These are phyloP conservation scores for Nymphaea thermarum DNA, from an alignment of 164 flowering plant species.

Conservation along the genomic window DNA sequence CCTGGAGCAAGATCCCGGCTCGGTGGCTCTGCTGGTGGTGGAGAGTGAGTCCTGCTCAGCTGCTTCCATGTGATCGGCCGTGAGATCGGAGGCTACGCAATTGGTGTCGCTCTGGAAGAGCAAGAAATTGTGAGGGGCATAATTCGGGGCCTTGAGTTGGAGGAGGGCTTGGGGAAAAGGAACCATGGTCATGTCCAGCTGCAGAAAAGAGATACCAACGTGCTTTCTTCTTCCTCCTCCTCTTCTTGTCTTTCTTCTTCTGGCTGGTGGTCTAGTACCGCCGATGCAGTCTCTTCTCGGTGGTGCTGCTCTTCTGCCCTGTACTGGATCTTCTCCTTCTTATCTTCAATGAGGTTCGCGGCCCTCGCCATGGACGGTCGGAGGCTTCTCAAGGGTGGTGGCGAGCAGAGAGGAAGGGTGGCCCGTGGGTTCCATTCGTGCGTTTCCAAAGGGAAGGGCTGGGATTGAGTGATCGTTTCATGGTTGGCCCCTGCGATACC, in stretches of 20 bases:
- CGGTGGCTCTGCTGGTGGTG: constrained; percentile 37
- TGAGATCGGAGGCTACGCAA: constrained; percentile 22
- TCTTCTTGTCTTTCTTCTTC: not conserved
- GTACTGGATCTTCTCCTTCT: no score
- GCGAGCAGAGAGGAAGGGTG: not conserved
- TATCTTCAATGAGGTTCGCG: not conserved
- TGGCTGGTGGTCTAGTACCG: no score
- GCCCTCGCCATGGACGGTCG: not conserved
- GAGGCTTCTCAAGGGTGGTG: not conserved
- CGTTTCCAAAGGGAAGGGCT: not conserved
- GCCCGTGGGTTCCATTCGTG: not conserved
- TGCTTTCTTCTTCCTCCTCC: constrained; percentile 5
- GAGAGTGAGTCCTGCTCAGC: constrained; percentile 27
- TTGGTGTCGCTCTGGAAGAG: not conserved
- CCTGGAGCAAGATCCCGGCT: constrained; percentile 22
- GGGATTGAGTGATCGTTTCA: constrained; percentile 9
- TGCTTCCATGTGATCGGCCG: constrained; percentile 39
- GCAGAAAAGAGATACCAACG: constrained; percentile 3
- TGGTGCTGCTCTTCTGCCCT: no score
- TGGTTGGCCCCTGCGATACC: constrained; percentile 9
- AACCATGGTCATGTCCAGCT: constrained; percentile 49
- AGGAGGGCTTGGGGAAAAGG: constrained; percentile 19
- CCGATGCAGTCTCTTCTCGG: no score
- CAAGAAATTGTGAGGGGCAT: not conserved
- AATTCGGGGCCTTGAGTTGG: not conserved